These are phyloP conservation scores for Entomortierella lignicola DNA, from an alignment of 192 early-diverging fungal genomes.

Conservation along the genomic window DNA sequence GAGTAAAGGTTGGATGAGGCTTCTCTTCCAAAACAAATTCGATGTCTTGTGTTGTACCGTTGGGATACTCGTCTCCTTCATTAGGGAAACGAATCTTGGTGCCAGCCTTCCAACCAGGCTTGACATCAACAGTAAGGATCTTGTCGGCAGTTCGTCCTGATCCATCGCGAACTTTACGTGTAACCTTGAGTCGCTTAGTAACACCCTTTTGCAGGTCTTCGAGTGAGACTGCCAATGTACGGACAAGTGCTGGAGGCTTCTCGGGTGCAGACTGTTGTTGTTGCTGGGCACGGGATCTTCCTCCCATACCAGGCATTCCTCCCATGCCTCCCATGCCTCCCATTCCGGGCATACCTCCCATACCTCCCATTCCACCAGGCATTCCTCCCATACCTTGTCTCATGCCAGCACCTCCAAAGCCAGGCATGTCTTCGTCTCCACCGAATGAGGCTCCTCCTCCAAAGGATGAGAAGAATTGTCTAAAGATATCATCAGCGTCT, in stretches of 20 bases:
- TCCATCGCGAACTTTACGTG: conserved; percentile 64
- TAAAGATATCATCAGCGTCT: conserved; percentile 92
- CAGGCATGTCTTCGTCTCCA: conserved; percentile 50
- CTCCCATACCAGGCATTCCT: conserved; percentile 15
- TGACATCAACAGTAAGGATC: conserved; percentile 85
- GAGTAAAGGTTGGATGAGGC: conserved; percentile 86
- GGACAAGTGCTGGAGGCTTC: conserved; percentile 73
- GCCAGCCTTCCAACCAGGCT: conserved; percentile 97
- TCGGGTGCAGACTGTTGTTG: conserved; percentile 31
- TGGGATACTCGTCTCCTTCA: conserved; percentile 88
- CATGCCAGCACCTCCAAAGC: conserved; percentile 63
- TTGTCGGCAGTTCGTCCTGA: conserved; percentile 76
- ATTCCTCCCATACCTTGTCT: conserved; percentile 62
- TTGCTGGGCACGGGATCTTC: conserved; percentile 14
- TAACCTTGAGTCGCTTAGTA: conserved; percentile 95
- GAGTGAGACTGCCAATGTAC: conserved; percentile 81
- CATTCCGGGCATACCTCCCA: conserved; percentile 59
- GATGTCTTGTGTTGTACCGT: conserved; percentile 87
- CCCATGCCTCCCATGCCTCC: conserved; percentile 54
- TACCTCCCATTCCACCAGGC: conserved; percentile 54
- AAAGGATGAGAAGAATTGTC: conserved; percentile 84
- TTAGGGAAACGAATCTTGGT: conserved; percentile 93
- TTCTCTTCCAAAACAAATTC: conserved; percentile 96
- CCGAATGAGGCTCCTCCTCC: conserved; percentile 53
- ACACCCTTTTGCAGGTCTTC: conserved; percentile 92